A percentile compares a stretch with the other conserved stretches of the same genome.
Evolutionary conservation across 345 rosid genomes (phyloP).

Genomic region (Populus tremula): DNA sequence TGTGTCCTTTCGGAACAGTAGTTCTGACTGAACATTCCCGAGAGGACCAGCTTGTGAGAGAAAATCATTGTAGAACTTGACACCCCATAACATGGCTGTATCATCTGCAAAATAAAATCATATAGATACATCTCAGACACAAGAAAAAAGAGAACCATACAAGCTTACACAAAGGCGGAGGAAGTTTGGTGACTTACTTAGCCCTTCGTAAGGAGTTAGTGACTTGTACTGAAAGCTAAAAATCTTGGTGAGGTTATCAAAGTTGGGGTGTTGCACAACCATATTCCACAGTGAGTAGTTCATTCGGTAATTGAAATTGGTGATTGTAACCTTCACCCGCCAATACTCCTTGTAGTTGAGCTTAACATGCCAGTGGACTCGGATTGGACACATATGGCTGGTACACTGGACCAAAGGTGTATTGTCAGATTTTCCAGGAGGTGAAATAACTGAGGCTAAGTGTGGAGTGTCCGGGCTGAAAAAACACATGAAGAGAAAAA

Average conservation of each 20-base stretch:
- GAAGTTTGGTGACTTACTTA: slow-evolving; percentile 19
- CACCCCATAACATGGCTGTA: slow-evolving; percentile 29
- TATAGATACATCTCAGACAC: neutral
- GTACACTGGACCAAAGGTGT: slow-evolving; percentile 33
- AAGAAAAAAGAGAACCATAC: neutral
- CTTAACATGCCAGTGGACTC: slow-evolving; percentile 35
- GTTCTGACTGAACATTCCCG: slow-evolving; percentile 32
- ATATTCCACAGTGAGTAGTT: slow-evolving; percentile 28
- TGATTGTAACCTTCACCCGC: slow-evolving; percentile 31
- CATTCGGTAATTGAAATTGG: slow-evolving; percentile 31
- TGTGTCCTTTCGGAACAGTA: slow-evolving; percentile 28
- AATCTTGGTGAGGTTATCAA: slow-evolving; percentile 29
- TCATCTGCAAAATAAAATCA: slow-evolving; percentile 26
- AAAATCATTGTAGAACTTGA: slow-evolving; percentile 31
- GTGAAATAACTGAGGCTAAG: slow-evolving; percentile 26
- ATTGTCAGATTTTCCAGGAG: slow-evolving; percentile 16
- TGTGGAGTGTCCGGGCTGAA: slow-evolving; percentile 29
- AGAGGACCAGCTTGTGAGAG: slow-evolving; percentile 28
- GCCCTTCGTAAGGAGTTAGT: slow-evolving; percentile 30
- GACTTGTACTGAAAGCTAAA: slow-evolving; percentile 31
- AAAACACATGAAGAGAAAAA: neutral
- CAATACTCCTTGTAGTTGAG: slow-evolving; percentile 32
- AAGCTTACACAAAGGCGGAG: neutral
- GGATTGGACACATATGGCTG: slow-evolving; percentile 34
- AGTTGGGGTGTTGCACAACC: slow-evolving; percentile 35